Evolutionary conservation across 2,329 filamentous ascomycete species (phyloP).

Genomic region (Colletotrichum endophyticum): DNA sequence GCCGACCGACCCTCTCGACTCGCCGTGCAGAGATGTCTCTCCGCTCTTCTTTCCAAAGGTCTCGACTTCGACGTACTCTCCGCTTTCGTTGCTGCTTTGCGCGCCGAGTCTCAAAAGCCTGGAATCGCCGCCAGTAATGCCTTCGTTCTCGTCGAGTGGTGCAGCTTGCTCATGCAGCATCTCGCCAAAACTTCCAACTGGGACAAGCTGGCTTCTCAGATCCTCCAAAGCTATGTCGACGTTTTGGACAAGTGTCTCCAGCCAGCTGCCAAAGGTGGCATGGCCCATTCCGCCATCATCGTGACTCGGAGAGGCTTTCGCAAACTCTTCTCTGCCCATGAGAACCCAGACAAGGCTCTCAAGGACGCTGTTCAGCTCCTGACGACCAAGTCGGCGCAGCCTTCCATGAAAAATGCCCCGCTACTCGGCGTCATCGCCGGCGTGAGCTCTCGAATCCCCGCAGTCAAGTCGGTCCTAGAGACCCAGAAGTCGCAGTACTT

Average conservation of each 20-base stretch:
- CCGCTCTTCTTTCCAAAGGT: slow-evolving; percentile 65
- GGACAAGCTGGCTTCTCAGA: slow-evolving; percentile 67
- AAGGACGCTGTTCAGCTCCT: slow-evolving; percentile 68
- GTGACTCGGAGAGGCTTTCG: slow-evolving; percentile 82
- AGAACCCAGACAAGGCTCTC: slow-evolving; percentile 65
- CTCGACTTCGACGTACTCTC: slow-evolving; percentile 63
- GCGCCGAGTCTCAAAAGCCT: slow-evolving; percentile 75
- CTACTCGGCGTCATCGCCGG: slow-evolving; percentile 88
- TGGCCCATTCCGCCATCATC: slow-evolving; percentile 76
- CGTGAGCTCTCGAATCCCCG: slow-evolving; percentile 75
- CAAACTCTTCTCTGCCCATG: slow-evolving; percentile 67
- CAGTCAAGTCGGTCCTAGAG: slow-evolving; percentile 67
- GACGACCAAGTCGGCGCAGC: slow-evolving; percentile 68
- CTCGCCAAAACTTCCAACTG: slow-evolving; percentile 66
- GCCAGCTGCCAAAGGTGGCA: slow-evolving; percentile 63
- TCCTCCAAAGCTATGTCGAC: slow-evolving; percentile 73
- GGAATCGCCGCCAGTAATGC: slow-evolving; percentile 80
- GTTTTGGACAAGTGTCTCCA: slow-evolving; percentile 80
- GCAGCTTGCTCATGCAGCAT: slow-evolving; percentile 76
- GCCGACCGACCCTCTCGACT: slow-evolving; percentile 82
- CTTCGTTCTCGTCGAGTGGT: slow-evolving; percentile 93
- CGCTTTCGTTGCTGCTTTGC: slow-evolving; percentile 69
- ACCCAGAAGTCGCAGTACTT: slow-evolving; percentile 75
- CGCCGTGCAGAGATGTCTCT: slow-evolving; percentile 82
- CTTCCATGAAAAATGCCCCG: slow-evolving; percentile 73